phyloP scores from a whole-genome alignment of 2,329 filamentous ascomycete genomes.

The Cordyceps fumosorosea region DNA sequence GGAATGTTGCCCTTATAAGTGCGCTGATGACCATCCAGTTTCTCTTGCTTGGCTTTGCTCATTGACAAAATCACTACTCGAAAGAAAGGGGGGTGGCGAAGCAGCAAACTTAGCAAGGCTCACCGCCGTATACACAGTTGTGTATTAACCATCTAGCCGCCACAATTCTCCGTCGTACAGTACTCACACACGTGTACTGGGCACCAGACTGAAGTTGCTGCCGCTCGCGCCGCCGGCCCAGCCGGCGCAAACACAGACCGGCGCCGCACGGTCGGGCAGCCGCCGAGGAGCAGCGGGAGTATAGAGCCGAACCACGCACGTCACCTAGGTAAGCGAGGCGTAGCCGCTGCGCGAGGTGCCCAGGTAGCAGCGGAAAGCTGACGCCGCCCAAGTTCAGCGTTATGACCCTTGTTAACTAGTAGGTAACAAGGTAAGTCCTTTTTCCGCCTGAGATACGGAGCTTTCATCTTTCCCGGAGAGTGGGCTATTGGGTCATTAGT shows the following conservation, averaged over 20 bases:
- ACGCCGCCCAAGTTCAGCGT: conserved; percentile 59
- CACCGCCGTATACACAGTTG: conserved; percentile 62
- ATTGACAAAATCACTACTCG: background rate
- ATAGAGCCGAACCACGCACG: conserved; percentile 40
- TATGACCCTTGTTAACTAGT: too few species aligned
- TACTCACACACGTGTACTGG: conserved; percentile 64
- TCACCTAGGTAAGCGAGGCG: conserved; percentile 40
- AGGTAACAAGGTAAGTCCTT: too few species aligned
- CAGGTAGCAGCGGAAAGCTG: conserved; percentile 44
- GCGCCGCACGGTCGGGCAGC: conserved; percentile 6
- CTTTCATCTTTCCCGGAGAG: too few species aligned
- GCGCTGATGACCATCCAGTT: background rate
- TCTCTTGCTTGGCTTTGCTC: background rate
- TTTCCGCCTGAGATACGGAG: too few species aligned
- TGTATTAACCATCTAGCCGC: conserved; percentile 63
- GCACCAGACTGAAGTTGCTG: conserved; percentile 60
- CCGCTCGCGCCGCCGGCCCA: conserved; percentile 40
- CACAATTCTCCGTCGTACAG: conserved; percentile 61
- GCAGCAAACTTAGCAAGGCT: conserved; percentile 48
- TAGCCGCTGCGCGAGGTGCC: conserved; percentile 34
- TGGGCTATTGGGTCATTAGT: too few species aligned
- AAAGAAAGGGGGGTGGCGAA: background rate
- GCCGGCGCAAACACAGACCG: conserved; percentile 20
- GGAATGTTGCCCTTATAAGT: conserved; percentile 59
- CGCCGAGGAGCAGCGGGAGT: conserved; percentile 40